phyloP scores from a whole-genome alignment of 768 basidiomycete species.

The Lactarius hatsudake region DNA sequence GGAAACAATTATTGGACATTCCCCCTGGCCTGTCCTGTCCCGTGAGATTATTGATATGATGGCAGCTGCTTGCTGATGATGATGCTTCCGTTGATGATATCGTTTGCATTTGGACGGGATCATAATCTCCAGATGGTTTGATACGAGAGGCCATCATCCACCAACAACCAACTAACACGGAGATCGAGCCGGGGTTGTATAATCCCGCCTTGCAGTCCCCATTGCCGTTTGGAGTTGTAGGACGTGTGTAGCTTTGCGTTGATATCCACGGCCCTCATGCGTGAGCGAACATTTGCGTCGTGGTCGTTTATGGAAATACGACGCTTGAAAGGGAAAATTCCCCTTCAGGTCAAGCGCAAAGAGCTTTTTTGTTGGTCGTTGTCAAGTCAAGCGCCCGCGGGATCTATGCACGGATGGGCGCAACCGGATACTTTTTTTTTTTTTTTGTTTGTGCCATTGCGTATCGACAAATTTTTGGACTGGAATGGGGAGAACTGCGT shows the following conservation, averaged over 20 bases:
- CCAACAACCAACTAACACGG: background rate
- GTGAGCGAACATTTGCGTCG: background rate
- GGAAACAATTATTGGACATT: background rate
- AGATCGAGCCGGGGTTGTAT: background rate
- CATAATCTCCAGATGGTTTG: background rate
- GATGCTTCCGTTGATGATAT: background rate
- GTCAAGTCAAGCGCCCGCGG: background rate
- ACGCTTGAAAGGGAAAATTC: background rate
- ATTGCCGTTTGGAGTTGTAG: background rate
- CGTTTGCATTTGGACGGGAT: background rate
- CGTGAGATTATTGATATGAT: background rate
- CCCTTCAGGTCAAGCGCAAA: background rate
- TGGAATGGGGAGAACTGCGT: background rate
- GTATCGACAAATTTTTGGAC: background rate
- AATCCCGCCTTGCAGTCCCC: background rate
- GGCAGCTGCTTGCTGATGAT: background rate
- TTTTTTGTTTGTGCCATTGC: background rate
- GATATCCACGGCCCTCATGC: background rate
- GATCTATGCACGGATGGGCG: background rate
- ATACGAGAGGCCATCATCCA: background rate
- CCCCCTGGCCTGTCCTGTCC: background rate
- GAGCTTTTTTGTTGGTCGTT: background rate
- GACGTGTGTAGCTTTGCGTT: background rate
- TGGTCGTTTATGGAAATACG: background rate
- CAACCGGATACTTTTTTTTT: background rate